Evolutionary conservation across 352 stramenopile species (phyloP).

Genomic region (Phytopythium kandeliae): DNA sequence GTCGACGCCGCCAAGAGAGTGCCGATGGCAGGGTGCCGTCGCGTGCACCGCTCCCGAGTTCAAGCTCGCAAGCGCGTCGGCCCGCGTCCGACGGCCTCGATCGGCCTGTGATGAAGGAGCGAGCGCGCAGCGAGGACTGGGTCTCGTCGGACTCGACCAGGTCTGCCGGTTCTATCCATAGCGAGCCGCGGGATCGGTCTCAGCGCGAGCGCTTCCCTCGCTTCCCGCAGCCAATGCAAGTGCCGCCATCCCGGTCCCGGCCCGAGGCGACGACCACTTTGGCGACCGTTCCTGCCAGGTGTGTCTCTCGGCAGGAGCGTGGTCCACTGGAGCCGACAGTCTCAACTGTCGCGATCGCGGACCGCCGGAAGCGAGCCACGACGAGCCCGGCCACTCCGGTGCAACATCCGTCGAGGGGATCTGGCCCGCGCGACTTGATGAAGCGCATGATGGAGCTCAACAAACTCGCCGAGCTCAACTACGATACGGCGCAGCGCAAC

Average conservation of each 20-base stretch:
- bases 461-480: no score
- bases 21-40: conserved; percentile 1
- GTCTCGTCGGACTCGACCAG: neutral
- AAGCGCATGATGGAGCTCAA: no score
- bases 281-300: neutral
- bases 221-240: neutral
- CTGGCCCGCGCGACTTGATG: conserved; percentile 12
- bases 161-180: neutral
- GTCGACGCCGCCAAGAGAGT: conserved; percentile 1
- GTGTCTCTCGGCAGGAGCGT: neutral
- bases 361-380: neutral
- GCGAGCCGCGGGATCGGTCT: neutral
- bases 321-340: neutral
- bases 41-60: no score
- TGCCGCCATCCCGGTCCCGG: neutral
- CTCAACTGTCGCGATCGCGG: neutral
- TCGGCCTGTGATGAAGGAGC: neutral
- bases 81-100: neutral
- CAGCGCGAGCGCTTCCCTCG: neutral
- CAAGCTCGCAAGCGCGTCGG: neutral
- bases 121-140: conserved; percentile 2
- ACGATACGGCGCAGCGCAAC: conserved; percentile 12
- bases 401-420: neutral
- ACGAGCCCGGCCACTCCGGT: neutral
- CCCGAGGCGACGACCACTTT: neutral